Percentiles rank a stretch among this genome's conserved stretches.
These are phyloP conservation scores for Chytriomyces hyalinus DNA, from an alignment of 192 early-diverging fungal genomes.

Conservation along the genomic window DNA sequence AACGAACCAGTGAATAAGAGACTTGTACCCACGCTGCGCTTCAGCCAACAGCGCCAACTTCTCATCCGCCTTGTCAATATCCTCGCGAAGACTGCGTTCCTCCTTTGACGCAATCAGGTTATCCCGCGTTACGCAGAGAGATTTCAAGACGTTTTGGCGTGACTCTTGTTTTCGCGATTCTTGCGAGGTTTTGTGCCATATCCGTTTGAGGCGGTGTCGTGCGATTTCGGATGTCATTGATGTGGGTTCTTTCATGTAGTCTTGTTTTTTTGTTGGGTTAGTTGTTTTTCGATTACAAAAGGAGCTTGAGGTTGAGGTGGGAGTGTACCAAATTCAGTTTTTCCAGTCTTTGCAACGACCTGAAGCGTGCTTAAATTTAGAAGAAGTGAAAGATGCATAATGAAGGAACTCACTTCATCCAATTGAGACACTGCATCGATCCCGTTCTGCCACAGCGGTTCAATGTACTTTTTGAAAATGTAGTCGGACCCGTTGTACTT, in stretches of 20 bases:
- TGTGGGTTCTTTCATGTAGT: slow-evolving; percentile 18
- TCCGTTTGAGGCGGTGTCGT: slow-evolving; percentile 2
- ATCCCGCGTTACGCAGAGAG: slow-evolving; percentile 4
- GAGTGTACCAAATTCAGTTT: slow-evolving; percentile 9
- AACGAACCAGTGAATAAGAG: slow-evolving; percentile 14
- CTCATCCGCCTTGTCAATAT: slow-evolving; percentile 18
- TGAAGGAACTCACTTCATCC: not conserved
- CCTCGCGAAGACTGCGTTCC: slow-evolving; percentile 21
- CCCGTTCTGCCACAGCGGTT: slow-evolving; percentile 15
- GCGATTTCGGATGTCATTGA: slow-evolving; percentile 15
- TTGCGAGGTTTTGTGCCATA: not conserved
- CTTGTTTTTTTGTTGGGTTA: not conserved
- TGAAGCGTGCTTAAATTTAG: not conserved
- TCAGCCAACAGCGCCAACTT: slow-evolving; percentile 6
- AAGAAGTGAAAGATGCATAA: not conserved
- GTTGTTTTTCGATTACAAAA: not conserved
- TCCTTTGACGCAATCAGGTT: slow-evolving; percentile 24
- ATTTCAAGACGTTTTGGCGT: slow-evolving; percentile 24
- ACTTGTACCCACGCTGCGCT: not conserved
- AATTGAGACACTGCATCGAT: not conserved
- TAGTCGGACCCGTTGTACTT: slow-evolving; percentile 20
- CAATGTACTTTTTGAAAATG: slow-evolving; percentile 15
- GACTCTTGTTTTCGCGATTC: slow-evolving; percentile 24
- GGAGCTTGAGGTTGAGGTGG: not conserved
- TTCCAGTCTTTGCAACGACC: slow-evolving; percentile 2